phyloP scores from a whole-genome alignment of 169 alveolate species.

The Amoebophrya sp. region DNA sequence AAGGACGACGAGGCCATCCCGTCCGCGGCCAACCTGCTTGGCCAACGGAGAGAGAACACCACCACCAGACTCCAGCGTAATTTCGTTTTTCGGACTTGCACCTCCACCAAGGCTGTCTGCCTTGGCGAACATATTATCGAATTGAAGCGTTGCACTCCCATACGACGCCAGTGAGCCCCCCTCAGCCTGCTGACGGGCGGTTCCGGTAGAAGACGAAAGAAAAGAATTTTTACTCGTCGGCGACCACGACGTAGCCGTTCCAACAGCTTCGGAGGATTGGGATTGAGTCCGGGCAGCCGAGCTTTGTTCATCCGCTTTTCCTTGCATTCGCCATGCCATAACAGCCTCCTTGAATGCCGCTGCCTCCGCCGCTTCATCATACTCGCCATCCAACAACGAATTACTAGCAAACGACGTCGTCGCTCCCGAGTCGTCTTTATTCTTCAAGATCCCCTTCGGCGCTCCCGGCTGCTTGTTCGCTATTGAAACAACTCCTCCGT shows the following conservation, averaged over 20 bases:
- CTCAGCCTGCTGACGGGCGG: too few relatives aligned
- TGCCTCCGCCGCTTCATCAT: slow-evolving; percentile 8
- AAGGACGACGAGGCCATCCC: too few relatives aligned
- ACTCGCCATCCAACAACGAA: neutral
- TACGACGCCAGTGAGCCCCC: neutral
- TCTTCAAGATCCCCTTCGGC: neutral
- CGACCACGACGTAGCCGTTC: too few relatives aligned
- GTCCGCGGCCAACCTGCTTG: too few relatives aligned
- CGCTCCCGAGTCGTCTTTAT: neutral
- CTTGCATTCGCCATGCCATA: neutral
- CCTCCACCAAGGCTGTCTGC: too few relatives aligned
- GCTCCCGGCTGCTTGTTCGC: neutral
- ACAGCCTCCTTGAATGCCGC: neutral
- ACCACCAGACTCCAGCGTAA: too few relatives aligned
- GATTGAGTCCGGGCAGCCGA: neutral
- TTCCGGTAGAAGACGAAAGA: too few relatives aligned
- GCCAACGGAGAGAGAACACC: too few relatives aligned
- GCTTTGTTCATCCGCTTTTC: neutral
- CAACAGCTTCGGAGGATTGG: neutral
- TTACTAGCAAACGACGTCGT: neutral
- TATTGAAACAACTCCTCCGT: neutral
- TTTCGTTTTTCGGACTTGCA: too few relatives aligned
- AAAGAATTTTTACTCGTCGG: too few relatives aligned
- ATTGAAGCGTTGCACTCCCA: neutral
- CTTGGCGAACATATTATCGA: too few relatives aligned